phyloP scores from a whole-genome alignment of 2,329 filamentous ascomycete species.

The Alternaria metachromatica region DNA sequence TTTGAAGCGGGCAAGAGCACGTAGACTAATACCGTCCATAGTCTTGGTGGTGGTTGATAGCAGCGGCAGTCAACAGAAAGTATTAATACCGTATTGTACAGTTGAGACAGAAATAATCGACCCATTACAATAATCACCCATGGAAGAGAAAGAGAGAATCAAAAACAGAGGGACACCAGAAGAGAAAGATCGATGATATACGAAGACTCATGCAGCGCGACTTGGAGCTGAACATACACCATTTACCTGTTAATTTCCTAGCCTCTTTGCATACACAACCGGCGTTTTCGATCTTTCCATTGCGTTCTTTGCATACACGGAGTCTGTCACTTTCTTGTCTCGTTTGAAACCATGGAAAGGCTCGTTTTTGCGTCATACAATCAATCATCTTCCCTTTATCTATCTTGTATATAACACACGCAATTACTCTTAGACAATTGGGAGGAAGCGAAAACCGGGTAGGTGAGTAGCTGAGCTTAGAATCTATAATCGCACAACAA shows the following conservation, averaged over 20 bases:
- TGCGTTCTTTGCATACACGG: not conserved
- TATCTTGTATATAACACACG: not conserved
- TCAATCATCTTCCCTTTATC: not conserved
- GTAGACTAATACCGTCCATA: not conserved
- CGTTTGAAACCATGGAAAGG: not conserved
- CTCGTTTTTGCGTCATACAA: not conserved
- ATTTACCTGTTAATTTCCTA: not conserved
- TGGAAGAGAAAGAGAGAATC: not conserved
- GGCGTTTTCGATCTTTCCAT: not conserved
- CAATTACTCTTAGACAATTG: not conserved
- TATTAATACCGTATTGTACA: constrained; percentile 1
- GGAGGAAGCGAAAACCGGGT: not conserved
- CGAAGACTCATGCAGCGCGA: constrained; percentile 13
- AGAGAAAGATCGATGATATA: constrained; percentile 8
- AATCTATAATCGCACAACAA: not conserved
- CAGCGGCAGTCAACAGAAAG: not conserved
- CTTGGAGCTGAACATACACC: constrained; percentile 1
- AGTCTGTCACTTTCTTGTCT: not conserved
- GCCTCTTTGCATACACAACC: not conserved
- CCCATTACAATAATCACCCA: not conserved
- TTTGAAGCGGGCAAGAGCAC: constrained; percentile 44
- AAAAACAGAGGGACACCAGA: not conserved
- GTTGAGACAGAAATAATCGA: not conserved
- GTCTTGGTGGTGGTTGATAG: not conserved
- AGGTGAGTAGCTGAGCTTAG: not conserved